phyloP scores from a whole-genome alignment of 2,329 filamentous ascomycete genomes.

The Apiospora koreana region DNA sequence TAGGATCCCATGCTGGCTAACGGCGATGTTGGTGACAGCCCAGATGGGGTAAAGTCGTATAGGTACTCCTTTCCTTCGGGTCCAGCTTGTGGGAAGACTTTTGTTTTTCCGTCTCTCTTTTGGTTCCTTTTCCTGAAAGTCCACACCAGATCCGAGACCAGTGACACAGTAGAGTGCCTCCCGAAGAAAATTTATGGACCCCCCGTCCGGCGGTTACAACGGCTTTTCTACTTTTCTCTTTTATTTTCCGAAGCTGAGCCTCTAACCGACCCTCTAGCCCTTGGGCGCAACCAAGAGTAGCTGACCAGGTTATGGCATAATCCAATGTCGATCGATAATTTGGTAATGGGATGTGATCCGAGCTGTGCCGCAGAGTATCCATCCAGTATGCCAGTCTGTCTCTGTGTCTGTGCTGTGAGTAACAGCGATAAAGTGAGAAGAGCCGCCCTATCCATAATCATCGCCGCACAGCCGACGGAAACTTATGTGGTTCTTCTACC shows the following conservation, averaged over 20 bases:
- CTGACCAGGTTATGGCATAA: background rate
- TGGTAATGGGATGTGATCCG: background rate
- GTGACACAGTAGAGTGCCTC: background rate
- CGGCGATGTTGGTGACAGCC: background rate
- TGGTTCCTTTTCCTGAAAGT: background rate
- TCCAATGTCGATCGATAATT: background rate
- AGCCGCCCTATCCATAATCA: background rate
- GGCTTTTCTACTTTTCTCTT: background rate
- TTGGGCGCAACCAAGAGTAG: background rate
- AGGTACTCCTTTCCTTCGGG: conserved; percentile 3
- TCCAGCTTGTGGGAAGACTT: background rate
- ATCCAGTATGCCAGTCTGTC: too few species aligned
- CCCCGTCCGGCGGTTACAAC: background rate
- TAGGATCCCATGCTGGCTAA: too few species aligned
- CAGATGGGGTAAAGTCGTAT: background rate
- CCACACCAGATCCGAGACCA: background rate
- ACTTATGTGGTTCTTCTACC: background rate
- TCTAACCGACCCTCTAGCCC: background rate
- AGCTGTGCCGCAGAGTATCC: background rate
- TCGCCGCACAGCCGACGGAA: background rate
- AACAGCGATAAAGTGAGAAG: too few species aligned
- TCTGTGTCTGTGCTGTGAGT: too few species aligned
- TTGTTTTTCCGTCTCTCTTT: background rate
- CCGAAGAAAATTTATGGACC: background rate
- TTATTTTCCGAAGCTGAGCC: background rate